These are phyloP conservation scores for Neurospora intermedia DNA, from an alignment of 495 filamentous ascomycete species.

Conservation along the genomic window DNA sequence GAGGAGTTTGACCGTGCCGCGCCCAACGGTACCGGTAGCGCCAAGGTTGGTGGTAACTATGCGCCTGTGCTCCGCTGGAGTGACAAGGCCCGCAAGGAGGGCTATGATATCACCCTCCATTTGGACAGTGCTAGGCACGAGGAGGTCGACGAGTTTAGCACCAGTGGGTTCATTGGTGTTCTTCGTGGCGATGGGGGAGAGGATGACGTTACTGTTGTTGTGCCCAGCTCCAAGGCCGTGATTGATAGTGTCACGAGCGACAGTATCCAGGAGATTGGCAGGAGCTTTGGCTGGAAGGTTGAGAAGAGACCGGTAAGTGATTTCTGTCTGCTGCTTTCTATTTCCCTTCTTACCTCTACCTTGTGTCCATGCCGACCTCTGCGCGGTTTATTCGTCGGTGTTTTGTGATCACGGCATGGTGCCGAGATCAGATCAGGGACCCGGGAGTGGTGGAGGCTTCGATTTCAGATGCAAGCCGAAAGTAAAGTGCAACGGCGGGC, in stretches of 20 bases:
- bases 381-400: neutral
- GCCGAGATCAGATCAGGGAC: neutral
- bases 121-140: conserved; percentile 68
- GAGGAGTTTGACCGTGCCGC: conserved; percentile 68
- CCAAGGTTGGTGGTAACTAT: conserved; percentile 73
- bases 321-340: neutral
- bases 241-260: conserved; percentile 76
- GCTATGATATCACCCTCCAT: conserved; percentile 80
- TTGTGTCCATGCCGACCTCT: no score
- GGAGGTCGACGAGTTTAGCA: conserved; percentile 85
- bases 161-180: conserved; percentile 73
- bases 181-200: conserved; percentile 42
- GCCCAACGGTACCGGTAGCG: conserved; percentile 60
- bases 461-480: neutral
- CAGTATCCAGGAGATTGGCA: conserved; percentile 57
- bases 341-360: no score
- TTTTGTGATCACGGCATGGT: neutral
- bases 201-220: conserved; percentile 51
- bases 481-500: neutral
- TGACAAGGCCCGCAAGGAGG: conserved; percentile 58
- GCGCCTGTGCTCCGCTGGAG: conserved; percentile 74
- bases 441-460: neutral
- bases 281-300: conserved; percentile 54
- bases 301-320: conserved; percentile 45
- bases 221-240: conserved; percentile 69